Evolutionary conservation across 768 basidiomycete genomes (phyloP).

Genomic region (Lanmaoa pseudosensibilis): DNA sequence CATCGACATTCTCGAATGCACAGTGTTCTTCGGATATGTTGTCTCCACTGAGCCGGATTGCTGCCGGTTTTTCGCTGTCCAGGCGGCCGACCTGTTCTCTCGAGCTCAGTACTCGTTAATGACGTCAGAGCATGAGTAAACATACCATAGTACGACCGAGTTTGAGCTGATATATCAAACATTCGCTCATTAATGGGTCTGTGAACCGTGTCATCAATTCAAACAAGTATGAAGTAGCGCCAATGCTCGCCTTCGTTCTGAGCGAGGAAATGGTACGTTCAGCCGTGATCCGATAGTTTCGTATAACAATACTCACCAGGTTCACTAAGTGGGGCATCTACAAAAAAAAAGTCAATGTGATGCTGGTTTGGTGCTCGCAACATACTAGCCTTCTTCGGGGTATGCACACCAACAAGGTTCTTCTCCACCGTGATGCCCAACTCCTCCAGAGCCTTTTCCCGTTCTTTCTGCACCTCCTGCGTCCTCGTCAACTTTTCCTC

Average conservation of each 20-base stretch:
- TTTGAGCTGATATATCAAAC: slow-evolving; percentile 90
- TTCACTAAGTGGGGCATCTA: slow-evolving; percentile 95
- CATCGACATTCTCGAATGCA: slow-evolving; percentile 82
- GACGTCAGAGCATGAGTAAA: slow-evolving; percentile 11
- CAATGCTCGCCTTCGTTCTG: slow-evolving; percentile 68
- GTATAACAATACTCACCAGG: slow-evolving; percentile 57
- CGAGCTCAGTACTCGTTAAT: slow-evolving; percentile 14
- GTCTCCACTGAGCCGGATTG: slow-evolving; percentile 90
- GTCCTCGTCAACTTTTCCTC: slow-evolving; percentile 91
- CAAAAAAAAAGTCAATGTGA: slow-evolving; percentile 9
- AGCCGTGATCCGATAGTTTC: background rate
- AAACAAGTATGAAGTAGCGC: background rate
- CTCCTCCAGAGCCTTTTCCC: slow-evolving; percentile 97
- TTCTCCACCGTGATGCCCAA: slow-evolving; percentile 97
- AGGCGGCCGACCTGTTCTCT: slow-evolving; percentile 73
- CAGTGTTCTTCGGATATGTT: slow-evolving; percentile 94
- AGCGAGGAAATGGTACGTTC: slow-evolving; percentile 12
- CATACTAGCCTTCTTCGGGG: slow-evolving; percentile 80
- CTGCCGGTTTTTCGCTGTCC: slow-evolving; percentile 76
- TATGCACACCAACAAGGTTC: slow-evolving; percentile 94
- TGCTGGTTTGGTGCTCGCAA: slow-evolving; percentile 3
- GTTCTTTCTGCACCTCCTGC: slow-evolving; percentile 92
- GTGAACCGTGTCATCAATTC: slow-evolving; percentile 14
- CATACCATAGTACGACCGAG: slow-evolving; percentile 74
- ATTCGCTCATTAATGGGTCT: slow-evolving; percentile 98